Base-by-base conservation (phyloP, 331 rosid species). In the Quercus lobata region DNA sequence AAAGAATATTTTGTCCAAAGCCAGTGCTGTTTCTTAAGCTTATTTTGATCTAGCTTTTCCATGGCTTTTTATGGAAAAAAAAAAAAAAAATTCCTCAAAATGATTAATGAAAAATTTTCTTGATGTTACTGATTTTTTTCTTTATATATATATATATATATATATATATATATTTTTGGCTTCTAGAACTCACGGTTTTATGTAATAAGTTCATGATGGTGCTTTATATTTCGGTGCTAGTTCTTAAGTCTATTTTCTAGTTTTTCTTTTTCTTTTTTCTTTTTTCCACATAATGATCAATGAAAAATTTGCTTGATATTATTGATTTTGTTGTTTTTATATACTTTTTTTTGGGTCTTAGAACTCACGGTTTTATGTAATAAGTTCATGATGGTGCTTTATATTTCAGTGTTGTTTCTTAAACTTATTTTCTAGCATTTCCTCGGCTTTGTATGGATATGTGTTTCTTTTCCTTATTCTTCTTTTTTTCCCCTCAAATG, bases 181-280 rank as follows among this genome's bases (percentile, higher is more conserved):
- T 70, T 24, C 30, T 57, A 53, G 14, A 71, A 0, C 46, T 37
- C 12, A 1, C 3, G 11, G 46, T 37, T 37, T 37, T 37, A 37
- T 37, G 46, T 37, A 37, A 37, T 37, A 37, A 37, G 46, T 37
- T 37, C 62, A 56, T 32, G 49, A 54, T 68, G 57, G 7, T 80
- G 41, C 77, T 80, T 73, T 62, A 73, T 30, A 49, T 81, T 69
- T 70, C 78, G 7, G 53, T 32, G 60, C 75, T 71, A 37, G 11
- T 37, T 35, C 65, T 72, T 69, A 46, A 24, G 73, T 49, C 74
- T 55, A 21, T 62, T 74, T 85, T 75, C 29, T 52, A 57, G n/a
- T 30, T 7, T 71, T 81, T 16, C 14, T 49, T 24, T 30, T 66
- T 37, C 44, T 37, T 37, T 37, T 7, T 37, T 0, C 7, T 37